A percentile compares a stretch with the other conserved stretches of the same genome.
phyloP scores from a whole-genome alignment of 2,329 filamentous ascomycete species.

The Paraphaeosphaeria minitans region DNA sequence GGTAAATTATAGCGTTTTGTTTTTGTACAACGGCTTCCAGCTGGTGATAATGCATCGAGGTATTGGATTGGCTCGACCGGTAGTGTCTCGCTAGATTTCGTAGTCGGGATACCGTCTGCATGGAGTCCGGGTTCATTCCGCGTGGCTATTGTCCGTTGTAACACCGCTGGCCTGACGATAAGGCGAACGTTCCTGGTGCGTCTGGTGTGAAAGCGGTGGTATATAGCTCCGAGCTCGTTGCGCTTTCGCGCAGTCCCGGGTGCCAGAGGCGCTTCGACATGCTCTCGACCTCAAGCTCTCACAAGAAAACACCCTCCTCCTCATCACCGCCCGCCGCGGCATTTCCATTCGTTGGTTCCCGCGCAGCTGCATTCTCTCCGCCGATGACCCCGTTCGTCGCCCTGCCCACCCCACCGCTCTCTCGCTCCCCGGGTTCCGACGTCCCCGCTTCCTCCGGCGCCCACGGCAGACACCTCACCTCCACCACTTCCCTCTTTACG shows the following conservation, averaged over 20 bases:
- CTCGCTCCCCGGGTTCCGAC: slow-evolving; percentile 11
- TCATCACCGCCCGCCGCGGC: not conserved
- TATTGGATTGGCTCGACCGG: not conserved
- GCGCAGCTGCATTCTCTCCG: not conserved
- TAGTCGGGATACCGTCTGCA: not conserved
- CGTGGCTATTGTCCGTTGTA: not conserved
- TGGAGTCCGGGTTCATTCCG: not conserved
- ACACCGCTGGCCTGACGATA: not conserved
- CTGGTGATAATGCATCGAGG: not conserved
- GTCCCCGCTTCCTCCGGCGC: slow-evolving; percentile 34
- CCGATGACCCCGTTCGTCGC: slow-evolving; percentile 9
- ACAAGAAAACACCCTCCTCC: slow-evolving; percentile 16
- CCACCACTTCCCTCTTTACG: slow-evolving; percentile 68
- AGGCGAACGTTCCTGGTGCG: not conserved
- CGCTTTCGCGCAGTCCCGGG: too few relatives aligned
- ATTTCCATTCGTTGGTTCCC: not conserved
- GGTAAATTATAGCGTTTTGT: accelerated
- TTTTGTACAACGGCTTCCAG: not conserved
- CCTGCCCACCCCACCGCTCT: slow-evolving; percentile 2
- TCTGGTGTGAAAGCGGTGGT: not conserved
- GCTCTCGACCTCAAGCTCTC: not conserved
- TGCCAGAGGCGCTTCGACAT: not conserved
- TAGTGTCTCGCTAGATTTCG: not conserved
- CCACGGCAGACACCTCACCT: slow-evolving; percentile 62
- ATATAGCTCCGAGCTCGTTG: not conserved